Evolutionary conservation across 2,329 filamentous ascomycete genomes (phyloP), one percentile per base, ranked within the genome.

Genomic region (Arachnomyces sp.): DNA sequence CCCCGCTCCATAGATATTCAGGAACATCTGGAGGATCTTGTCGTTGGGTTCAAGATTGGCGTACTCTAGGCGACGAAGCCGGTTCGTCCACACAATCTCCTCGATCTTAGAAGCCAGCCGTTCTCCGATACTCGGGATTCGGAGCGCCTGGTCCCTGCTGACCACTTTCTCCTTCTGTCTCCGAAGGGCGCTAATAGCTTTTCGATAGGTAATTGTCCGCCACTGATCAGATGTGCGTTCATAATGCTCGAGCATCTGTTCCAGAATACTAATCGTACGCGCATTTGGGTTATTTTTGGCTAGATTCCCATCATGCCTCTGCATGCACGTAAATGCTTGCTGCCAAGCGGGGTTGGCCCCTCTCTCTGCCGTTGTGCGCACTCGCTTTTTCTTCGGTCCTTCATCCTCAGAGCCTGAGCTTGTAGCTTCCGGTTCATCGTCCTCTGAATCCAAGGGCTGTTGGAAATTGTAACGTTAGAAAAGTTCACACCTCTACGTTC

Each of bases 31-130:
- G 1, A 94, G 64, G 0, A 77, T 63, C 12, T 71, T 63, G 47
- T 87, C 78, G n/a, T 72, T 68, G 0, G 82, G 76, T 34, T 93
- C 82, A 2, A 71, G 62, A 40, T 75, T 73, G 0, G 83, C 77
- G 50, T 81, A 77, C 28, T 94, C 82, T 0, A 95, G 71, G 29
- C 82, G 74, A 31, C 74, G 74, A 1, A 95, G 73, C 17, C 72
- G 70, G 52, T 86, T 75, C 0, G 86, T 94, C 30, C 72, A 70
- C 2, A 79, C 84, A 32, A 95, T 94, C 56, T 95, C 90, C 52
- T 92, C 85, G 47, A 96, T 92, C 59, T 94, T 94, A 17, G 75
- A 70, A 0, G 88, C 88, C 1, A 95, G 66, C 1, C 84, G 74
- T 8, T 69, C 53, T 6, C 89, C 89, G 28, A 95, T 79, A 43